A percentile compares a stretch with the other conserved stretches of the same genome.
phyloP scores from a whole-genome alignment of 371 early-diverging fungal species.

The Mucor racemosus region DNA sequence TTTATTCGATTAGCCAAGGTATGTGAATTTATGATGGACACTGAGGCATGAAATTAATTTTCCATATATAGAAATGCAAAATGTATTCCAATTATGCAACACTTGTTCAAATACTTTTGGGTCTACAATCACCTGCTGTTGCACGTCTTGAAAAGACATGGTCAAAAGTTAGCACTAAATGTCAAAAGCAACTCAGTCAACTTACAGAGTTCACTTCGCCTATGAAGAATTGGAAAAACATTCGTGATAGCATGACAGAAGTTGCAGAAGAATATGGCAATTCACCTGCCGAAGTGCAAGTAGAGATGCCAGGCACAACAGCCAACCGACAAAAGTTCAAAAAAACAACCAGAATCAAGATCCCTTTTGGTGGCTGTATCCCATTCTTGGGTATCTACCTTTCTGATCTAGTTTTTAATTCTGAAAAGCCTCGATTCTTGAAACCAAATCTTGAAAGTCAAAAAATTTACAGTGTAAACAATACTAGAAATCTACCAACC shows the following conservation, averaged over 20 bases:
- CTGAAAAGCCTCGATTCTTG: constrained; percentile 62
- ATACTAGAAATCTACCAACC: constrained; percentile 16
- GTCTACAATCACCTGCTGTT: constrained; percentile 66
- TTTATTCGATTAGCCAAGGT: constrained; percentile 76
- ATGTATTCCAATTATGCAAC: constrained; percentile 70
- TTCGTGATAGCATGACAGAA: constrained; percentile 68
- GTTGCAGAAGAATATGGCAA: constrained; percentile 65
- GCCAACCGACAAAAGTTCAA: constrained; percentile 30
- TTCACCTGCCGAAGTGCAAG: constrained; percentile 43
- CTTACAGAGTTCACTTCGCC: constrained; percentile 64
- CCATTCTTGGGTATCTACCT: constrained; percentile 71
- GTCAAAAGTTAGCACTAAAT: constrained; percentile 57
- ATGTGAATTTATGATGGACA: constrained; percentile 6
- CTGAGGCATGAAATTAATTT: background rate
- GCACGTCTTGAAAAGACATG: constrained; percentile 66
- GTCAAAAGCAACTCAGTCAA: constrained; percentile 56
- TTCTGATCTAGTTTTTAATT: constrained; percentile 69
- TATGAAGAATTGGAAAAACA: constrained; percentile 66
- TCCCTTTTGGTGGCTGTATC: constrained; percentile 63
- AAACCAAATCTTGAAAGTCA: constrained; percentile 41
- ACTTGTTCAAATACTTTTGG: constrained; percentile 65
- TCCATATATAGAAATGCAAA: constrained; percentile 57
- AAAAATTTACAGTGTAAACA: constrained; percentile 31
- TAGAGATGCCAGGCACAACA: constrained; percentile 42
- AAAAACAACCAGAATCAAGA: constrained; percentile 36